Conservation (phyloP, 495 filamentous ascomycete genomes). For the Neurospora tetrasperma region DNA sequence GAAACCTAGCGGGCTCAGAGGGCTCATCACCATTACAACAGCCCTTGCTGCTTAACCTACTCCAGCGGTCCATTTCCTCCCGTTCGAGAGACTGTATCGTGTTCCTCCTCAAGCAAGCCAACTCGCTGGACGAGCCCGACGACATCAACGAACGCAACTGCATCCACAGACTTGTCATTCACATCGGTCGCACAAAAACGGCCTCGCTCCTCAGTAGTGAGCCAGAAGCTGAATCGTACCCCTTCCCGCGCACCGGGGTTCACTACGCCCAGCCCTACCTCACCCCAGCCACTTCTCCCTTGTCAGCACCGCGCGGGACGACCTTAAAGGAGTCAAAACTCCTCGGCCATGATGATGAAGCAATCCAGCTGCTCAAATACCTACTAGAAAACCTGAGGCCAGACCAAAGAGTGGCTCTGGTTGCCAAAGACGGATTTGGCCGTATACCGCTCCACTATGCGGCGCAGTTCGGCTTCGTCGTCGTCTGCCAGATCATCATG, state of each 20-base stretch:
- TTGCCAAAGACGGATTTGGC: slow-evolving; percentile 63
- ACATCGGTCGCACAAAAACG: slow-evolving; percentile 70
- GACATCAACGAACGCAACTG: slow-evolving; percentile 93
- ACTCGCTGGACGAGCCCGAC: slow-evolving; percentile 68
- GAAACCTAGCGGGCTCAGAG: slow-evolving; percentile 43
- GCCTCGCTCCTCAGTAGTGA: slow-evolving; percentile 37
- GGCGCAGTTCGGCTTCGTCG: slow-evolving; percentile 85
- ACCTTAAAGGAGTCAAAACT: slow-evolving; percentile 43
- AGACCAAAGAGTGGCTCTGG: slow-evolving; percentile 57
- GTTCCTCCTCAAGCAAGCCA: slow-evolving; percentile 55
- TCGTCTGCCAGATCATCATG: slow-evolving; percentile 79
- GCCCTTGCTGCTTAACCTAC: slow-evolving; percentile 60
- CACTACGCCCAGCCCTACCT: slow-evolving; percentile 52
- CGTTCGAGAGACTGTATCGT: slow-evolving; percentile 56
- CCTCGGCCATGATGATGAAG: slow-evolving; percentile 59
- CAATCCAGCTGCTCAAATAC: slow-evolving; percentile 62
- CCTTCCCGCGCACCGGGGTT: slow-evolving; percentile 35
- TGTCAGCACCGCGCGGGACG: slow-evolving; percentile 32
- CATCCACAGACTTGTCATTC: slow-evolving; percentile 82
- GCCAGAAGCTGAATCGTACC: slow-evolving; percentile 37
- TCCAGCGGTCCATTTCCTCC: slow-evolving; percentile 74
- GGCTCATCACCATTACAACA: slow-evolving; percentile 34
- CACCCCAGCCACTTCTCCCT: slow-evolving; percentile 61
- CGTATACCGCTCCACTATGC: slow-evolving; percentile 90
- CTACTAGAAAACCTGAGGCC: slow-evolving; percentile 61